A percentile compares a stretch with the other conserved stretches of the same genome.
These are phyloP conservation scores for Cyclotella atomus DNA, from an alignment of 108 stramenopile genomes.

Conservation along the genomic window DNA sequence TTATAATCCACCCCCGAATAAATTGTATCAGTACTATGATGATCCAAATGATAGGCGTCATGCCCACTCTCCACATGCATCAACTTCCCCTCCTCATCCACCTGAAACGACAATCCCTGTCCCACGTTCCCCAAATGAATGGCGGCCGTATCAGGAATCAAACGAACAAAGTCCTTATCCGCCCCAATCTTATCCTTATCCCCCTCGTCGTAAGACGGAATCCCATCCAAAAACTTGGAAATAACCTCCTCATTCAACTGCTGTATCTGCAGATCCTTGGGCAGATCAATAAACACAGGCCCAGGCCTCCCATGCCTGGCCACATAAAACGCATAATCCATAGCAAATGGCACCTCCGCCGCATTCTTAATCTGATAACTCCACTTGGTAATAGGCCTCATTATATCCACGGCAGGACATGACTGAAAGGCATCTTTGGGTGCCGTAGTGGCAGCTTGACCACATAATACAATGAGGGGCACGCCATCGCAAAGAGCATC, in stretches of 20 bases:
- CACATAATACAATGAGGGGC: slow-evolving; percentile 88
- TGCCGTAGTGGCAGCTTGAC: slow-evolving; percentile 88
- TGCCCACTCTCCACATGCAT: slow-evolving; percentile 43
- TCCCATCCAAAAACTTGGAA: slow-evolving; percentile 60
- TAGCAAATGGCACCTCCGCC: slow-evolving; percentile 86
- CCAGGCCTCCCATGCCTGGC: slow-evolving; percentile 92
- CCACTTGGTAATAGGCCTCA: slow-evolving; percentile 88
- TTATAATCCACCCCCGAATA: slow-evolving; percentile 50
- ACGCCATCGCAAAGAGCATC: slow-evolving; percentile 92
- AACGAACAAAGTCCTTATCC: slow-evolving; percentile 60
- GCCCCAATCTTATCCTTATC: slow-evolving; percentile 2
- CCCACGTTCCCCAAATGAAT: slow-evolving; percentile 70
- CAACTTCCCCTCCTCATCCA: slow-evolving; percentile 48
- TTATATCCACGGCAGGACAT: slow-evolving; percentile 85
- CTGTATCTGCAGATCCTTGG: slow-evolving; percentile 94
- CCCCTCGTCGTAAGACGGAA: slow-evolving; percentile 18
- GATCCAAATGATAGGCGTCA: slow-evolving; percentile 73
- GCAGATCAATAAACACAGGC: slow-evolving; percentile 91
- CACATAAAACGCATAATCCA: slow-evolving; percentile 91
- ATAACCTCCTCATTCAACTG: slow-evolving; percentile 70
- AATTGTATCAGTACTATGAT: slow-evolving; percentile 71
- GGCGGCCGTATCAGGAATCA: slow-evolving; percentile 61
- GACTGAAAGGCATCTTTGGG: slow-evolving; percentile 87
- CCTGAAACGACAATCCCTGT: slow-evolving; percentile 73
- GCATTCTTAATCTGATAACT: slow-evolving; percentile 90